Base-by-base conservation (phyloP, 495 filamentous ascomycete genomes). In the Tuber borchii region DNA sequence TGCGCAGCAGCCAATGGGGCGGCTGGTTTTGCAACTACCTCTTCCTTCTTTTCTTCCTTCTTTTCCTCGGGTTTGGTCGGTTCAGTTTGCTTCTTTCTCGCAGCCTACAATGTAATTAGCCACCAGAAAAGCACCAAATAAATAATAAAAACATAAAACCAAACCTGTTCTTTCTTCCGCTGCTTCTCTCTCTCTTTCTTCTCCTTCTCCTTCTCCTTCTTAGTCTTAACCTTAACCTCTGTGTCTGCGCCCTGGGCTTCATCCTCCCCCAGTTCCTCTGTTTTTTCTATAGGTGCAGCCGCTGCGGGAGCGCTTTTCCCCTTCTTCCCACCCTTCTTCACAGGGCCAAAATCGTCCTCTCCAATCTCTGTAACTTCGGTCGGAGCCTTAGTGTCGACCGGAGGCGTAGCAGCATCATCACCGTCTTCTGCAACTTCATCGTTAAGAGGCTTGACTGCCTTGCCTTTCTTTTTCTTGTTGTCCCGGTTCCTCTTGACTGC, bases 391-490 rank as follows among this genome's bases (percentile, higher is more conserved):
- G 86, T 87, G 10, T 87, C 85, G 34, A 91, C 83, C 71, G 89
- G 87, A 69, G 85, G 85, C 17, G 82, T 84, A 45, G 91, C 88
- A 22, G 88, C 86, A 75, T 91, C 88, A 82, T 94, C 92, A 46
- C 89, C 91, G 56, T 93, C 91, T 44, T 91, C 88, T 69, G 90
- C 91, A 77, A 95, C 91, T 61, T 94, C 91, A 20, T 83, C 83
- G 22, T 84, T 78, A 34, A 73, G 71, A 31, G 78, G 85, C 84
- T 93, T 89, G 65, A 71, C 69, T 20, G 79, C 75, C 46, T 83
- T 83, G 40, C 92, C 92, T 88, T 97, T 97, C 89, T 95, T 95
- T 84, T 92, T 92, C 84, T 94, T 93, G 87, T 95, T 97, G 84
- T 90, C 91, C 82, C 90, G 90, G 84, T 92, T 93, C 87, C 97